Conservation (phyloP, 345 rosid species). For the Brassica rapa region DNA sequence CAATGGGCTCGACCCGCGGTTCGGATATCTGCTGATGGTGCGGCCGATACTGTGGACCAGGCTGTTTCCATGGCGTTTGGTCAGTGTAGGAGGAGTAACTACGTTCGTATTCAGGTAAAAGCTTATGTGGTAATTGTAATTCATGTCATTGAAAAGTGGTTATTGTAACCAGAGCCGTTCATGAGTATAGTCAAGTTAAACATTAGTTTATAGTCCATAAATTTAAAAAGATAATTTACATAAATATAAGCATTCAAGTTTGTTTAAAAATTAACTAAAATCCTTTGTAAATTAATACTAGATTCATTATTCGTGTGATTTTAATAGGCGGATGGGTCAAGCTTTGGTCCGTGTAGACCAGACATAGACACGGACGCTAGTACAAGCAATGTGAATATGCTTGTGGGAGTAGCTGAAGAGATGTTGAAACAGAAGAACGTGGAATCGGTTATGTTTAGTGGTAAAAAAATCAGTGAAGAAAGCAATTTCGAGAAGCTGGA, state of each 20-base stretch:
- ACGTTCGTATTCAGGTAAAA: constrained; percentile 88
- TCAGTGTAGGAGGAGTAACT: constrained; percentile 67
- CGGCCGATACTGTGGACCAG: constrained; percentile 90
- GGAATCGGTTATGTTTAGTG: constrained; percentile 80
- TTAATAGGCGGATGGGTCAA: constrained; percentile 82
- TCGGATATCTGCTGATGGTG: constrained; percentile 70
- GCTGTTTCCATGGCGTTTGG: constrained; percentile 93
- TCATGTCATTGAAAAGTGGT: neutral
- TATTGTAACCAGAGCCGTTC: neutral
- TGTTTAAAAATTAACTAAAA: neutral
- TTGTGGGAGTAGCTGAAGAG: constrained; percentile 74
- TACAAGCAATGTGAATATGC: constrained; percentile 68
- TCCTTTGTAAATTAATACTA: neutral
- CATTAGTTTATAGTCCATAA: too few species aligned
- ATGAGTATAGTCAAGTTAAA: too few species aligned
- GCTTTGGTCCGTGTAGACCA: constrained; percentile 62
- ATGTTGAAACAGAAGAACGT: constrained; percentile 93
- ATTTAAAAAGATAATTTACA: too few species aligned
- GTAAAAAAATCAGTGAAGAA: constrained; percentile 71
- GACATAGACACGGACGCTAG: constrained; percentile 67
- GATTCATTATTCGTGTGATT: neutral
- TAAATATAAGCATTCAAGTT: neutral
- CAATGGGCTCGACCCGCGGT: constrained; percentile 93
- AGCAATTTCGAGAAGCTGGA: constrained; percentile 81
- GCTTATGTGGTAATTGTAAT: neutral